Conservation (phyloP, 345 rosid genomes). For the Citrus mangshanensis region DNA sequence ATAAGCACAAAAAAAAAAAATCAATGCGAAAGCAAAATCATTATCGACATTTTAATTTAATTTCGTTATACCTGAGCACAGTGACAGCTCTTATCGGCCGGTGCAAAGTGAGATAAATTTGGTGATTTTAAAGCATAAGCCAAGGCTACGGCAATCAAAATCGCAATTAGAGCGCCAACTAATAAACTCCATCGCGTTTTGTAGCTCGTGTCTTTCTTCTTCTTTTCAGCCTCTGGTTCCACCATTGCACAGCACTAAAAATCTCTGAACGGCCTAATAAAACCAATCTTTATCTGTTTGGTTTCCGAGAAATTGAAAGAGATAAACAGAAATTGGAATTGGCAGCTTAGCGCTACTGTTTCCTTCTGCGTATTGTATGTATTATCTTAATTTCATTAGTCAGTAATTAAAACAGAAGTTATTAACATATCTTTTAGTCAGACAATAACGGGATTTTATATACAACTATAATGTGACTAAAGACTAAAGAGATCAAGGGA, state of each 20-base stretch:
- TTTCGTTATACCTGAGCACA: constrained; percentile 54
- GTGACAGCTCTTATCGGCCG: constrained; percentile 34
- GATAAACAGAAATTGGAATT: neutral
- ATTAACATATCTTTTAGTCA: too few species aligned
- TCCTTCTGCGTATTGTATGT: neutral
- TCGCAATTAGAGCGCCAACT: constrained; percentile 36
- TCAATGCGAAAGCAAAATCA: neutral
- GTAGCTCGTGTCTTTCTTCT: constrained; percentile 18
- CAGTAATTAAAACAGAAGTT: neutral
- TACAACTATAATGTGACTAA: too few species aligned
- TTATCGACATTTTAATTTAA: constrained; percentile 5
- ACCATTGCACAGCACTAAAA: constrained; percentile 27
- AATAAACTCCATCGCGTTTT: constrained; percentile 32
- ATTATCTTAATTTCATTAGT: neutral
- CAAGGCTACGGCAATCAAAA: constrained; percentile 41
- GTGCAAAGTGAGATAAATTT: constrained; percentile 29
- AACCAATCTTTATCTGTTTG: neutral
- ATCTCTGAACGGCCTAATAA: neutral
- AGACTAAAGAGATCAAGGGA: neutral
- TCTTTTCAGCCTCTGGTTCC: constrained; percentile 21
- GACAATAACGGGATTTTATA: too few species aligned
- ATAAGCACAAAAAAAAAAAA: neutral
- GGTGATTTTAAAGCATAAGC: constrained; percentile 25
- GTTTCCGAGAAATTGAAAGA: constrained; percentile 12
- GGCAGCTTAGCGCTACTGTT: neutral